phyloP scores from a whole-genome alignment of 345 rosid genomes.

The Litchi chinensis region DNA sequence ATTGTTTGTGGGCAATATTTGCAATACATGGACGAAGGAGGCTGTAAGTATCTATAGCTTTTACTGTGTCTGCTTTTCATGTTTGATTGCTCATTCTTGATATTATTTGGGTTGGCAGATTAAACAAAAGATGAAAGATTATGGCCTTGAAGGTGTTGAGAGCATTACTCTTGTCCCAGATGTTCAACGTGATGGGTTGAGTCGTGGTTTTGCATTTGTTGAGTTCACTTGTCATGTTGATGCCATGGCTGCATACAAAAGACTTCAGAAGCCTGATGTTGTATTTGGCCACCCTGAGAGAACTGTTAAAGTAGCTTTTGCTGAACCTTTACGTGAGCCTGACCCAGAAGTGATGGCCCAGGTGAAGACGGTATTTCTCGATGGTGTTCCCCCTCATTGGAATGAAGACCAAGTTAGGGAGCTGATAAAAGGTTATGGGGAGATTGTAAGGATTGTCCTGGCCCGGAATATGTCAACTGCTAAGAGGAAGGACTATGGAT shows the following conservation, averaged over 20 bases:
- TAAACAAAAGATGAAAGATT: conserved; percentile 58
- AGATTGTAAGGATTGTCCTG: conserved; percentile 47
- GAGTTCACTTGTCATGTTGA: conserved; percentile 65
- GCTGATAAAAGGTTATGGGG: conserved; percentile 45
- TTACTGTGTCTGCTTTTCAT: neutral
- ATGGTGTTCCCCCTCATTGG: conserved; percentile 68
- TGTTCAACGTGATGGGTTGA: conserved; percentile 60
- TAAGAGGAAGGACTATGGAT: conserved; percentile 67
- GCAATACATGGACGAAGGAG: conserved; percentile 74
- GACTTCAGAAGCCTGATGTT: conserved; percentile 73
- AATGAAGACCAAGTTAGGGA: conserved; percentile 56
- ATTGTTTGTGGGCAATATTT: conserved; percentile 63
- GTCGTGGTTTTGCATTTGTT: conserved; percentile 74
- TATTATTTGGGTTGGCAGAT: conserved; percentile 40
- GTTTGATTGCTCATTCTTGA: conserved; percentile 25
- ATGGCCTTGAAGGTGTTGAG: conserved; percentile 55
- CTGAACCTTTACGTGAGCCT: conserved; percentile 65
- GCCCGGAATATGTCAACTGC: conserved; percentile 69
- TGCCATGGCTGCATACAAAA: conserved; percentile 64
- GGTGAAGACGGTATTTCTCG: conserved; percentile 66
- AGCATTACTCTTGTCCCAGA: conserved; percentile 59
- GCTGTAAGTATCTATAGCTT: conserved; percentile 49
- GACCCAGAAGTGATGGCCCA: conserved; percentile 69
- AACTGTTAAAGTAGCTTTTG: conserved; percentile 74
- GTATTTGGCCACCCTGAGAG: conserved; percentile 65